Percentiles rank a stretch among this genome's conserved stretches.
Evolutionary conservation across 192 early-diverging fungal species (phyloP).

Genomic region (Ambispora gerdemannii): DNA sequence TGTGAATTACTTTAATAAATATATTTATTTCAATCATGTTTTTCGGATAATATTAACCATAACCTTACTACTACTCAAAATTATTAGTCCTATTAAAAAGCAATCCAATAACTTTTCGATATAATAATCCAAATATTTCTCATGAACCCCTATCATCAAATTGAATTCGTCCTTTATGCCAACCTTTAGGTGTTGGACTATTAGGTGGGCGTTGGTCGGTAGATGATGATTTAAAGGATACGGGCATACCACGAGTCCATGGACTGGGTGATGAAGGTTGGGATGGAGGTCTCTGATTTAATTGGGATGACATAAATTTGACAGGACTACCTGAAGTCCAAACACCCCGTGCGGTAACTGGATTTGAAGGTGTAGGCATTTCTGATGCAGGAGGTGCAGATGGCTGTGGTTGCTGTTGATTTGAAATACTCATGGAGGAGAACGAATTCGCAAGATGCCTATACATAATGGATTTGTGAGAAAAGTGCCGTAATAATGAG

Average conservation of each 20-base stretch:
- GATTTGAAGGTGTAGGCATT: not conserved
- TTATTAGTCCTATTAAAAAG: too few species aligned
- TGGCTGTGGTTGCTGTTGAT: not conserved
- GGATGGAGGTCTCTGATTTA: not conserved
- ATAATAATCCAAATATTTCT: too few species aligned
- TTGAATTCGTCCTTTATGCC: too few species aligned
- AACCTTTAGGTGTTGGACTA: not conserved
- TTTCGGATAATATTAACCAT: too few species aligned
- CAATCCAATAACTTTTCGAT: too few species aligned
- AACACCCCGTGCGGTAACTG: not conserved
- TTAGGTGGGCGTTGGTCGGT: not conserved
- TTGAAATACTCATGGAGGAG: not conserved
- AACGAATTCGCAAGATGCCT: not conserved
- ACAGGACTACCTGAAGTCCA: too few species aligned
- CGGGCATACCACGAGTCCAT: constrained; percentile 1
- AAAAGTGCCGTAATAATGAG: too few species aligned
- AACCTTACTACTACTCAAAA: too few species aligned
- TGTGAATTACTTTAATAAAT: too few species aligned
- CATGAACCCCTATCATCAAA: too few species aligned
- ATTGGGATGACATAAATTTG: not conserved
- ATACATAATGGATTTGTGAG: too few species aligned
- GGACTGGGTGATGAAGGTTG: not conserved
- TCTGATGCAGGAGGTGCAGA: not conserved
- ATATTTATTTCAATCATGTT: too few species aligned
- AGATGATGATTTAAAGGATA: constrained; percentile 7